phyloP scores from a whole-genome alignment of 2,329 filamentous ascomycete genomes.

The Coleophoma eucalyptorum region DNA sequence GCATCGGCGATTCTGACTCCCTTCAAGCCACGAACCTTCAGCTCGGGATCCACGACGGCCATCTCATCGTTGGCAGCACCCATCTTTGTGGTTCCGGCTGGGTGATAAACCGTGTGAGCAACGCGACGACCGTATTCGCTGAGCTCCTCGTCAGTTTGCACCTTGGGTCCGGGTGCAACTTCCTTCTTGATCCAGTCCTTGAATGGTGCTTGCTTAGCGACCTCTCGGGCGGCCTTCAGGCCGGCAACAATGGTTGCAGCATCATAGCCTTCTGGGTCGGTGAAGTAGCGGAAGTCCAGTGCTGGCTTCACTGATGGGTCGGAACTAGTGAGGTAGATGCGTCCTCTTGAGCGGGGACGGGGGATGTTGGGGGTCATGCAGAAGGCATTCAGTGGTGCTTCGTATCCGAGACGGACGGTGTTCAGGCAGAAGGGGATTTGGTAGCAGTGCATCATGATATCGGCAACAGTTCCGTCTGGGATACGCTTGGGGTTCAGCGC shows the following conservation, averaged over 20 bases:
- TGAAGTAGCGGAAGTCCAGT: conserved; percentile 54
- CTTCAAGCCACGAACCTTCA: conserved; percentile 70
- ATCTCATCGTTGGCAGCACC: conserved; percentile 65
- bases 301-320: conserved; percentile 38
- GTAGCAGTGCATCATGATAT: conserved; percentile 97
- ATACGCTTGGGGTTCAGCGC: conserved; percentile 31
- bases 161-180: conserved; percentile 32
- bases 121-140: conserved; percentile 75
- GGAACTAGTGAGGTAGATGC: conserved; percentile 49
- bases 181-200: conserved; percentile 34
- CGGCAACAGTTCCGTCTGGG: conserved; percentile 70
- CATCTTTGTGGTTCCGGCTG: conserved; percentile 88
- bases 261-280: conserved; percentile 52
- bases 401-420: conserved; percentile 73
- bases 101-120: conserved; percentile 90
- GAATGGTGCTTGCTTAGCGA: conserved; percentile 34
- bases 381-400: conserved; percentile 43
- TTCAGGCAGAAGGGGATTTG: conserved; percentile 91
- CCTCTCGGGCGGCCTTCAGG: conserved; percentile 28
- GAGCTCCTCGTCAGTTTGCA: conserved; percentile 73
- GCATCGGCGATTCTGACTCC: conserved; percentile 79
- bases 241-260: conserved; percentile 39
- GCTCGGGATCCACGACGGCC: conserved; percentile 75
- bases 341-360: conserved; percentile 57
- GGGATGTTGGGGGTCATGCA: conserved; percentile 53